Evolutionary conservation across 2,329 filamentous ascomycete species (phyloP).

Genomic region (Shiraia sp.): DNA sequence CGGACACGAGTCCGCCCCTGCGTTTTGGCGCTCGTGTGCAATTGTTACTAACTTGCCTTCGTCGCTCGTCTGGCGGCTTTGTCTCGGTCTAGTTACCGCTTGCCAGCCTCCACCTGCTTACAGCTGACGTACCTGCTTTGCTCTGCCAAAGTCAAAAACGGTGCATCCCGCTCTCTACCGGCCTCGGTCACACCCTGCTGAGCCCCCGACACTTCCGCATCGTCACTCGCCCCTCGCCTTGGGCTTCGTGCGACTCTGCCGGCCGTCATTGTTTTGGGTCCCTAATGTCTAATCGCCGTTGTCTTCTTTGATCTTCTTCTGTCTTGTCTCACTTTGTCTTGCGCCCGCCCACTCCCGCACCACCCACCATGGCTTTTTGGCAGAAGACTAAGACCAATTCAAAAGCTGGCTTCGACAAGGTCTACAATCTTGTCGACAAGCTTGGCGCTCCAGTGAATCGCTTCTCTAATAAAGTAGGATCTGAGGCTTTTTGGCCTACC

Average conservation of each 20-base stretch:
- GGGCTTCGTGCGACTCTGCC: slow-evolving; percentile 7
- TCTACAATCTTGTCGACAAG: slow-evolving; percentile 69
- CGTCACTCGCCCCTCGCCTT: slow-evolving; percentile 12
- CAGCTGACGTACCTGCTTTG: slow-evolving; percentile 25
- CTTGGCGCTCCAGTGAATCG: slow-evolving; percentile 77
- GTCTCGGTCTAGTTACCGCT: slow-evolving; percentile 6
- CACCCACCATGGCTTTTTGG: slow-evolving; percentile 36
- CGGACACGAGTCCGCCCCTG: slow-evolving; percentile 14
- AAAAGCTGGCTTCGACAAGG: slow-evolving; percentile 67
- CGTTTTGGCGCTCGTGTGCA: slow-evolving; percentile 8
- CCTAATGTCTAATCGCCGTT: slow-evolving; percentile 27
- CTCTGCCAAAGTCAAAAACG: slow-evolving; percentile 19
- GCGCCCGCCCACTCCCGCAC: slow-evolving; percentile 5
- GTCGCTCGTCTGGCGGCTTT: slow-evolving; percentile 5
- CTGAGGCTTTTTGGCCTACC: slow-evolving; percentile 83
- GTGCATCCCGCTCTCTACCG: slow-evolving; percentile 28
- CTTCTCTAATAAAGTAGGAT: slow-evolving; percentile 78
- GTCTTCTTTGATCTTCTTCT: slow-evolving; percentile 20
- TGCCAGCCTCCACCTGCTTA: slow-evolving; percentile 21
- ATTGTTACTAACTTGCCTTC: slow-evolving; percentile 31
- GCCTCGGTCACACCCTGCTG: slow-evolving; percentile 9
- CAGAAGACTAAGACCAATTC: slow-evolving; percentile 39
- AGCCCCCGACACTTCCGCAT: slow-evolving; percentile 17
- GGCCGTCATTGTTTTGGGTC: slow-evolving; percentile 14
- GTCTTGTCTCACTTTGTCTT: slow-evolving; percentile 9